Evolutionary conservation across 2,329 filamentous ascomycete genomes (phyloP), one percentile per base, ranked within the genome.

Genomic region (Pseudogymnoascus sp.): DNA sequence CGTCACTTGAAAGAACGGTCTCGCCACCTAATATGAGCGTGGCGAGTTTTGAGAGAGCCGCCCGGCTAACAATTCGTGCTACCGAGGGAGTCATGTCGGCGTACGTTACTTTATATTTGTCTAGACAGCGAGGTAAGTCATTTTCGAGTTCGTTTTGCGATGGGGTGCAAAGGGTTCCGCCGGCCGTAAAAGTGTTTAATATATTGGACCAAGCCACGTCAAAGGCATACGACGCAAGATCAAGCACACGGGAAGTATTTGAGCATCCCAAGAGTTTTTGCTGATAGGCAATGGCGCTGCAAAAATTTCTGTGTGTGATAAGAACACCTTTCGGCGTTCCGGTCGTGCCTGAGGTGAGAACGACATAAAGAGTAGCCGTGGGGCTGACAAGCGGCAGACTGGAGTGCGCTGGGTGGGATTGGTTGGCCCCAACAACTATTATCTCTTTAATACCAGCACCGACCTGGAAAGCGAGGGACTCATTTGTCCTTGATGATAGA

Each of bases 21-120:
- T 96, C 74, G 94, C 92, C 6, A 89, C 91, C 67, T 93, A 96
- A 0, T 89, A 96, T 36, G 93, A 77, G 1, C 94, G 78, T 3
- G 90, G 75, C 61, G 79, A 96, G 74, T 0, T 75, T 75, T 0
- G 90, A 90, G 0, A 87, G 88, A 10, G 94, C 90, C 0, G 89
- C 92, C 0, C 91, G 91, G 0, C 90, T 94, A 61, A 96, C 77
- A 74, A 96, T 90, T 65, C 87, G 90, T 0, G 88, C 90, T 72
- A 96, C 90, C 2, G 68, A 65, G 2, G 69, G 69, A 13, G 68
- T 70, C 29, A 70, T 59, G 5, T 63, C 59, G 4, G 63, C 63
- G 60, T 62, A 65, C 13, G 63, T 68, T 2, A 92, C 82, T 4
- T 82, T 69, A 73, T 92, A 79, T 10, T 71, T 69, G 8, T 78